Base-by-base conservation (phyloP, 495 filamentous ascomycete species). In the Penicillium maclennaniae region DNA sequence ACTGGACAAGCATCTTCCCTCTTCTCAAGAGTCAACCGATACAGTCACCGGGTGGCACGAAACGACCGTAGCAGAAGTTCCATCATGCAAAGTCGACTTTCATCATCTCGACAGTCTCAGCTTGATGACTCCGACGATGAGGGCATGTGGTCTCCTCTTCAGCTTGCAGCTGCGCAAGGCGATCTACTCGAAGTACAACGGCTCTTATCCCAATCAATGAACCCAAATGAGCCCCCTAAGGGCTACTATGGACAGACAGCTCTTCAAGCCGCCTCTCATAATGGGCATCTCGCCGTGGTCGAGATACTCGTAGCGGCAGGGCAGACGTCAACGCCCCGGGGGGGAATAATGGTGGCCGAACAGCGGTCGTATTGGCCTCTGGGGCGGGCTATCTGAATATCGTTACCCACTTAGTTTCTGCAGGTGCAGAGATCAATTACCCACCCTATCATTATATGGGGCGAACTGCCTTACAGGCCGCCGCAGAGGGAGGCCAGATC, bases 391-490 rank as follows among this genome's bases (percentile, higher is more conserved):
- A 60, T 46, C 23, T 49, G 9, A 27, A 56, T 31, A 48, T 50
- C 15, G 54, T 39, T 31, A 31, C 27, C 6, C 34, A 10, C 27
- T 47, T 47, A 16, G 53, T 49, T 41, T 55, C 52, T 16, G 27
- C 39, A 1, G 53, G 47, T 9, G 53, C 58, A 19, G 47, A 49
- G 16, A 54, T 61, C 9, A 58, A 61, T n/a, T 12, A 2, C 3
- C 51, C 41, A 28, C 19, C 58, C 5, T 10, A 45, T n/a, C 25
- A 42, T 4, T 45, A 46, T n/a, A 8, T 12, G 2, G 54, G 54
- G 5, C 46, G 47, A 42, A 66, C 63, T 12, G 54, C 69, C 1
- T 43, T 73, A 2, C 70, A 73, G 34, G 54, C 49, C 1, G 69
- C 69, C 8, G 60, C 61, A 8, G 58, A 62, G 50, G 41, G 44